Evolutionary conservation across 1,284 basidiomycete genomes (phyloP), one percentile per base, ranked within the genome.

Genomic region (Anthracocystis setariae): DNA sequence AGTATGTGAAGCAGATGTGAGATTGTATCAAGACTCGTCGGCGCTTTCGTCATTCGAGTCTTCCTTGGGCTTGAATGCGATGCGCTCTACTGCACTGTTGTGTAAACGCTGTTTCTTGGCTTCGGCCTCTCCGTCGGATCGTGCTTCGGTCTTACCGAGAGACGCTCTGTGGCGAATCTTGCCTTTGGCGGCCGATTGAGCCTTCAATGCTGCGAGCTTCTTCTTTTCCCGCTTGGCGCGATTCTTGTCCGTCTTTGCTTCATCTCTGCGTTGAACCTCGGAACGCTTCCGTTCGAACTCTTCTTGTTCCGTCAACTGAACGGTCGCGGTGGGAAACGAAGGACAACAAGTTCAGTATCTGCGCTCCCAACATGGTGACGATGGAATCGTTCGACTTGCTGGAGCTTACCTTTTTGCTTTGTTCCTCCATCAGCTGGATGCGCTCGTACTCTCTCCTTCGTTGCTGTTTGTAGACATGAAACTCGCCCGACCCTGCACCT

Each of bases 381-480:
- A 45, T n/a, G 32, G 12, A 37, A 18, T 2, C 40, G 40, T 42
- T 18, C 20, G 7, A 18, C 18, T 21, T 24, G 13, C 13, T 9
- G 8, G 40, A 54, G 18, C 87, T 66, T 74, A 94, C 95, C 84
- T 91, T 90, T 78, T 88, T 86, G 9, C 89, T 84, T 71, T 89
- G 86, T 66, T 96, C 93, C 71, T 96, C 92, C 87, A 99, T 90
- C 9, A 95, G 77, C 84, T 92, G 93, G 54, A 98, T 83, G 47
- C 96, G 86, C 83, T 99, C 96, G 78, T 95, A 98, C 85, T 99
- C 96, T 79, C 94, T 87, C 79, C 95, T 87, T 67, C 96, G 86
- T 70, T 90, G 89, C 43, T 96, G 94, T 84, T 98, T 98, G 86
- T 98, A 99, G 4, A 99, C 96, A 82, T 99, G 96, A 42, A 83